A percentile compares a stretch with the other conserved stretches of the same genome.
These are phyloP conservation scores for Microcos paniculata DNA, from an alignment of 345 rosid genomes.

Conservation along the genomic window DNA sequence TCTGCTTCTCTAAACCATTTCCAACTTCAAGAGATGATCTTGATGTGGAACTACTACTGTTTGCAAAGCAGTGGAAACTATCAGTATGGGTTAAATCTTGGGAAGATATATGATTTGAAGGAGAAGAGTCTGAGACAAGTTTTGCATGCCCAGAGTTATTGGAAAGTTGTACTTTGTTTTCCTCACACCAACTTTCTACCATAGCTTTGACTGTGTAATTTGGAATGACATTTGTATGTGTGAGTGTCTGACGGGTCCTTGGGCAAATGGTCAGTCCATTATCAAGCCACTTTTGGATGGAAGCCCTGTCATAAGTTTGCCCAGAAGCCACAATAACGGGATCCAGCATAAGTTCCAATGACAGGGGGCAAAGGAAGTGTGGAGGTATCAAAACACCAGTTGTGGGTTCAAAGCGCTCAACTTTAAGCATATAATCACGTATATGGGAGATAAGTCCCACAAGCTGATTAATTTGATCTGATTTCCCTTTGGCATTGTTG, in stretches of 20 bases:
- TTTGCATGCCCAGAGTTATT: conserved; percentile 30
- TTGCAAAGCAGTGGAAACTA: conserved; percentile 47
- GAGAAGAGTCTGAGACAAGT: conserved; percentile 33
- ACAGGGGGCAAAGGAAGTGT: conserved; percentile 82
- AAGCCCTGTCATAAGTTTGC: conserved; percentile 85
- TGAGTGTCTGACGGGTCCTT: conserved; percentile 62
- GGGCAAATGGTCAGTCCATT: conserved; percentile 82
- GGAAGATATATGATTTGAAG: conserved; percentile 46
- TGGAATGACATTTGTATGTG: conserved; percentile 78
- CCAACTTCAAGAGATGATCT: conserved; percentile 60
- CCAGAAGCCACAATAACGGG: conserved; percentile 97
- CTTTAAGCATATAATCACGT: conserved; percentile 63
- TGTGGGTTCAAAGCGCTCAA: conserved; percentile 51
- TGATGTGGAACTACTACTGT: conserved; percentile 57
- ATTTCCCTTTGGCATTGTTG: conserved; percentile 34
- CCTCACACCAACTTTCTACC: conserved; percentile 81
- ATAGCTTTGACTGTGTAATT: conserved; percentile 91
- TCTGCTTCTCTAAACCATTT: conserved; percentile 59
- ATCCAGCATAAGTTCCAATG: conserved; percentile 86
- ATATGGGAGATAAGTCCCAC: conserved; percentile 59
- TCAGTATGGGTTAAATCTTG: conserved; percentile 47
- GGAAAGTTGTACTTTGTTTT: conserved; percentile 49
- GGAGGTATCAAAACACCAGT: conserved; percentile 67
- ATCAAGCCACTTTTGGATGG: conserved; percentile 89
- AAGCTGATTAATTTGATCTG: conserved; percentile 43